Base-by-base conservation (phyloP, 2,329 filamentous ascomycete genomes). In the Apiospora phragmitis region DNA sequence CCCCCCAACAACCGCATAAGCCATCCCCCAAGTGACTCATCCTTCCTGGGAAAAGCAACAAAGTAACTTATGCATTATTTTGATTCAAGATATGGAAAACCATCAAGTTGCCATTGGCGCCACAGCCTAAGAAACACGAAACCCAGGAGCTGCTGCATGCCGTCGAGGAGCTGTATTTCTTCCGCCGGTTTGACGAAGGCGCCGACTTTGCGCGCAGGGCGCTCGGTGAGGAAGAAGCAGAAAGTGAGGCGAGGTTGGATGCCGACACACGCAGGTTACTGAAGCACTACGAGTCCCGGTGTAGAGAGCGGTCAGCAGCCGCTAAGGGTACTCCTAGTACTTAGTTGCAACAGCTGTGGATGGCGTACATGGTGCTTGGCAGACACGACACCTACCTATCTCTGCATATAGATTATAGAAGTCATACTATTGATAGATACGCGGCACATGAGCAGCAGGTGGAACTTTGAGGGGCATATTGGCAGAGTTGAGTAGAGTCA, bases 91-190 rank as follows among this genome's bases (percentile, higher is more conserved):
- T 89, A 32, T 80, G 81, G 76, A 79, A 83, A 59, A 79, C 77
- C 0, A 77, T 88, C 45, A 71, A 76, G 7, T 74, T 88, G 2
- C 86, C 87, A 0, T 73, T 87, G 14, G 73, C 73, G 3, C 72
- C 75, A 12, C 72, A 66, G 42, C 76, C 55, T 14, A 79, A 81
- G 42, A 90, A 89, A 74, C 83, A 82, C 55, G 81, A 84, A 43
- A 79, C 82, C 1, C 86, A 89, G 73, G 82, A 85, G n/a, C 74
- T 87, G 12, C 71, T 89, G 26, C 87, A 89, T 74, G 88, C 87
- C 0, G 85, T 87, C 9, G 87, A 89, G 75, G 88, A 90, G 77
- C 80, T 89, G 62, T 89, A 89, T 74, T 89, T 87, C 76, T 85
- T 85, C 73, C 78, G 82, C 7, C 79, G 83, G 43, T 89, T 83